Evolutionary conservation across 352 stramenopile species (phyloP).

Genomic region (Albugo candida): DNA sequence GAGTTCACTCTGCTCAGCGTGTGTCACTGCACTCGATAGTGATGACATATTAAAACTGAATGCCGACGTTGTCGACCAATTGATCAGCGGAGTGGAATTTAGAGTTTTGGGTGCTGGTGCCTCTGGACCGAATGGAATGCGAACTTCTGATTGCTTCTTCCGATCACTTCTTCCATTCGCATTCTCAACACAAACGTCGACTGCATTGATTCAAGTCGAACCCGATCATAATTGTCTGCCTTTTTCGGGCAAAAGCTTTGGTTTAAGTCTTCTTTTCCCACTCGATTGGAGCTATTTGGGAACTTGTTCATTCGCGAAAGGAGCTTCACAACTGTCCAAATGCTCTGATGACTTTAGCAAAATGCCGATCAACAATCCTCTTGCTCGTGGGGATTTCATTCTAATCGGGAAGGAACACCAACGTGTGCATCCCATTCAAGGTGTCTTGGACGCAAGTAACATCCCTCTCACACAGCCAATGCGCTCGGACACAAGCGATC

Average conservation of each 20-base stretch:
- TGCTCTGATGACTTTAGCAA: slow-evolving; percentile 24
- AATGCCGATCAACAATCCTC: slow-evolving; percentile 14
- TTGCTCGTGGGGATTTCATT: slow-evolving; percentile 63
- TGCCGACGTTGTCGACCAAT: slow-evolving; percentile 24
- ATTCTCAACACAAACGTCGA: slow-evolving; percentile 18
- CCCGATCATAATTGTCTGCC: slow-evolving; percentile 28
- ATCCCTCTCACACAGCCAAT: slow-evolving; percentile 60
- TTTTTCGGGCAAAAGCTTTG: slow-evolving; percentile 20
- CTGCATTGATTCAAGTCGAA: slow-evolving; percentile 23
- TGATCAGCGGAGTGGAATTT: slow-evolving; percentile 38
- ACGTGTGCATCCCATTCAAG: slow-evolving; percentile 28
- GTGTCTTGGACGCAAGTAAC: slow-evolving; percentile 24
- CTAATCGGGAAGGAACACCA: slow-evolving; percentile 61
- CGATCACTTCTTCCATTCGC: no score
- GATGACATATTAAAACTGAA: slow-evolving; percentile 31
- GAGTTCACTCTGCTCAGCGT: slow-evolving; percentile 29
- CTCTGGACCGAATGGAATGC: slow-evolving; percentile 13
- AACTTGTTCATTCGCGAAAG: slow-evolving; percentile 23
- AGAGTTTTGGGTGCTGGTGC: slow-evolving; percentile 38
- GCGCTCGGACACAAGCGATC: slow-evolving; percentile 24
- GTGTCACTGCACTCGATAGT: slow-evolving; percentile 23
- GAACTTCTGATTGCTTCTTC: slow-evolving; percentile 46
- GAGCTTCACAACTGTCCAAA: slow-evolving; percentile 11
- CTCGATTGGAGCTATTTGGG: slow-evolving; percentile 48
- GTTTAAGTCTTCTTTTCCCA: slow-evolving; percentile 32